phyloP scores from a whole-genome alignment of 1,284 basidiomycete genomes.

The Sanghuangporus baumii region DNA sequence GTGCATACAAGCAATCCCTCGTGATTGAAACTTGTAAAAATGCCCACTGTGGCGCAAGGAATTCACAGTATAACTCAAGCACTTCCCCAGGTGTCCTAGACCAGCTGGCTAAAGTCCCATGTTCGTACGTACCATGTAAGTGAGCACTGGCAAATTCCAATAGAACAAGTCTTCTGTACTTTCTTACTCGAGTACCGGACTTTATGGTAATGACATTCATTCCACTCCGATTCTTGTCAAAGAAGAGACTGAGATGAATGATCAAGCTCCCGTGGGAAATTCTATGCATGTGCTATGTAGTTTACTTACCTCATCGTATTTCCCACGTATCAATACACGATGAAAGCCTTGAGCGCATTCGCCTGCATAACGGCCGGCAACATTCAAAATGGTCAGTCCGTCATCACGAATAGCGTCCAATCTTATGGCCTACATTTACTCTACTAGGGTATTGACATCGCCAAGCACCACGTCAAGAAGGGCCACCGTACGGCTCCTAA shows the following conservation, averaged over 20 bases:
- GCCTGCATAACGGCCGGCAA: constrained; percentile 15
- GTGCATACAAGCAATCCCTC: neutral
- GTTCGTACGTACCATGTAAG: too few species aligned
- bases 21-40: neutral
- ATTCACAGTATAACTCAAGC: neutral
- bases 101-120: too few species aligned
- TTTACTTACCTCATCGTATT: neutral
- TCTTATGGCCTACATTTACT: constrained; percentile 12
- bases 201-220: too few species aligned
- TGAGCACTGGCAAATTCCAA: too few species aligned
- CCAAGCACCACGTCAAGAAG: constrained; percentile 98
- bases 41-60: neutral
- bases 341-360: neutral
- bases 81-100: neutral
- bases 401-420: constrained; percentile 28
- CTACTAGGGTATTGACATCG: constrained; percentile 93
- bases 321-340: neutral
- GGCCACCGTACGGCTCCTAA: constrained; percentile 91
- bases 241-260: too few species aligned
- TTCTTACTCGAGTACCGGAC: too few species aligned
- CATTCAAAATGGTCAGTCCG: constrained; percentile 66
- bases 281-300: constrained; percentile 19
- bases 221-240: too few species aligned
- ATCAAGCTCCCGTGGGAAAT: neutral
- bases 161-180: too few species aligned